Percentiles rank a stretch among this genome's conserved stretches.
phyloP scores from a whole-genome alignment of 1,284 basidiomycete genomes.

The Ganoderma boninense region DNA sequence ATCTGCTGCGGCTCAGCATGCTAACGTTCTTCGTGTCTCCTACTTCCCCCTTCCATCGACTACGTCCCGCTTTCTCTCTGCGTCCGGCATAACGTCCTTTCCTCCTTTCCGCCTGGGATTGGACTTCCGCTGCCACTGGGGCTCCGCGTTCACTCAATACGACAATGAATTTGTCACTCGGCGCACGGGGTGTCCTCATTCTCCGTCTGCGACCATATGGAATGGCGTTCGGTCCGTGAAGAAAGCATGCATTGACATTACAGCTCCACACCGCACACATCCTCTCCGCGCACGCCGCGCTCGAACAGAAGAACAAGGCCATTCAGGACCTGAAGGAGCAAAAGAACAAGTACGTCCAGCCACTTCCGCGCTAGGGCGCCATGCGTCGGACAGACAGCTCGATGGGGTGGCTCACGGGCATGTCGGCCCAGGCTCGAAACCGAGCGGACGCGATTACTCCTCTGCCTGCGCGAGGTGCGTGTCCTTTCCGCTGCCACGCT shows the following conservation, averaged over 20 bases:
- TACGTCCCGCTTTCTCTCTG: neutral
- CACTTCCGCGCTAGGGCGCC: slow-evolving; percentile 9
- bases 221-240: slow-evolving; percentile 43
- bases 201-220: neutral
- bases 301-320: slow-evolving; percentile 77
- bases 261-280: slow-evolving; percentile 88
- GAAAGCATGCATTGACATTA: slow-evolving; percentile 81
- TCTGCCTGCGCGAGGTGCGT: slow-evolving; percentile 70
- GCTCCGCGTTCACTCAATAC: neutral
- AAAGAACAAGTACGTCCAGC: slow-evolving; percentile 72
- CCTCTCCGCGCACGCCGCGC: slow-evolving; percentile 76
- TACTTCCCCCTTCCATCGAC: too few relatives aligned
- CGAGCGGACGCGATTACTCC: slow-evolving; percentile 70
- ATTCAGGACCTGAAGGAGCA: slow-evolving; percentile 83
- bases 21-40: neutral
- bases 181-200: neutral
- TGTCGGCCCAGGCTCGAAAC: slow-evolving; percentile 67
- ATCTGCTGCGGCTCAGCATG: neutral
- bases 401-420: slow-evolving; percentile 1
- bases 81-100: neutral
- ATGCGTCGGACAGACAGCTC: slow-evolving; percentile 10
- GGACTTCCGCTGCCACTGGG: neutral
- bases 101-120: neutral
- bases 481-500: neutral
- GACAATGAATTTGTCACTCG: neutral